A percentile compares a stretch with the other conserved stretches of the same genome.
Evolutionary conservation across 768 basidiomycete species (phyloP).

Genomic region (Dentipellis sp.): DNA sequence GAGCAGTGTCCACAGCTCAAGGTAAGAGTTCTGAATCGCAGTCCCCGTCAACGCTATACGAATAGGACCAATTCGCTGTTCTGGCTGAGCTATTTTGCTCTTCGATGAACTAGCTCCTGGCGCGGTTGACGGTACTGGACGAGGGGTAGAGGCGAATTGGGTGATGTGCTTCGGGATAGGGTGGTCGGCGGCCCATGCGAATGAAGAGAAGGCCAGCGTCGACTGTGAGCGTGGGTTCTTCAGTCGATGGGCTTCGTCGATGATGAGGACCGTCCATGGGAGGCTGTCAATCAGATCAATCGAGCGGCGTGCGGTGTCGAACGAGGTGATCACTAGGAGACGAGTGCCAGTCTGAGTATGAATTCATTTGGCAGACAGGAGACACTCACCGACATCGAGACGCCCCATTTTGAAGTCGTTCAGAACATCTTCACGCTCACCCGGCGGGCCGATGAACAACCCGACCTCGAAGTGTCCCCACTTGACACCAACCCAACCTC

Average conservation of each 20-base stretch:
- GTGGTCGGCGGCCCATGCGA: conserved; percentile 35
- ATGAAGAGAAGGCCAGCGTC: conserved; percentile 60
- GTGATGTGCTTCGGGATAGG: conserved; percentile 13
- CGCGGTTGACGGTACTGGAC: neutral
- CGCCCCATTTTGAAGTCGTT: conserved; percentile 74
- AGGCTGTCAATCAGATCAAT: conserved; percentile 62
- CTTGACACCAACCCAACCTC: conserved; percentile 26
- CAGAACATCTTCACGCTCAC: conserved; percentile 48
- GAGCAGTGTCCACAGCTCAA: conserved; percentile 86
- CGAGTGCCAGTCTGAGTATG: neutral
- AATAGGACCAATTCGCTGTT: conserved; percentile 7
- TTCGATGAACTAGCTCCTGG: neutral
- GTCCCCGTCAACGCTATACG: conserved; percentile 88
- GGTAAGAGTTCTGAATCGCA: conserved; percentile 79
- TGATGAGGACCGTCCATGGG: conserved; percentile 62
- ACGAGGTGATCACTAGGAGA: conserved; percentile 65
- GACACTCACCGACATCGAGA: conserved; percentile 66
- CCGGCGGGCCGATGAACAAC: conserved; percentile 45
- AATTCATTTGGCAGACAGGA: neutral
- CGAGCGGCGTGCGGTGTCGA: conserved; percentile 64
- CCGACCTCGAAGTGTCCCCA: conserved; percentile 95
- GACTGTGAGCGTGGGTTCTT: conserved; percentile 70
- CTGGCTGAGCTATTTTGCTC: neutral
- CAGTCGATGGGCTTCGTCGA: conserved; percentile 87
- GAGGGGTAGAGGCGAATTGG: conserved; percentile 8